Conservation (phyloP, 176 grass and related monocot species). For the Triticum timopheevii region DNA sequence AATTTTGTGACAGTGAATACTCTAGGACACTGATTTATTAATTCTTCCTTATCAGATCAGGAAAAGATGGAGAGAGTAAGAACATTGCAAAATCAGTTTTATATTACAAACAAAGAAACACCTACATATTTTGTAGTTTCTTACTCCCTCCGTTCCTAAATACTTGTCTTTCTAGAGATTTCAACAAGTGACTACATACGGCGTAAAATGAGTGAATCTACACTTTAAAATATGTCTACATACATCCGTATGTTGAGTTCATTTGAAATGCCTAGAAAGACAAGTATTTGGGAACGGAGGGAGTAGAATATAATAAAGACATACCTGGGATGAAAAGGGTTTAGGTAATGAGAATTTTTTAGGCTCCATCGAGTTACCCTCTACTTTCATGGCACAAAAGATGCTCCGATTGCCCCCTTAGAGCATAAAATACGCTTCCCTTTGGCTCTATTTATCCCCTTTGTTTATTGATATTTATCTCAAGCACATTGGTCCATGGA, state of each 20-base stretch:
- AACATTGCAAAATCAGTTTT: not conserved
- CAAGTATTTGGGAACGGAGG: too few species aligned
- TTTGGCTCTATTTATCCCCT: not conserved
- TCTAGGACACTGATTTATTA: not conserved
- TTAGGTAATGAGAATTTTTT: conserved; percentile 24
- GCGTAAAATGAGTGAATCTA: too few species aligned
- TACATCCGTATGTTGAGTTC: too few species aligned
- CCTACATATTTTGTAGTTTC: not conserved
- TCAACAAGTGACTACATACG: too few species aligned
- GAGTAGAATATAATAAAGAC: not conserved
- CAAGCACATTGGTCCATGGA: not conserved
- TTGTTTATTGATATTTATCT: not conserved
- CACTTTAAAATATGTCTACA: too few species aligned
- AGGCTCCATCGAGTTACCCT: not conserved
- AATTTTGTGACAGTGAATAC: not conserved
- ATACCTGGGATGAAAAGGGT: conserved; percentile 1
- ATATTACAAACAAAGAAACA: conserved; percentile 16
- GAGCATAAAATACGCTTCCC: conserved; percentile 9
- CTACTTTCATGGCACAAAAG: not conserved
- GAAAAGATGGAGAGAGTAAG: not conserved
- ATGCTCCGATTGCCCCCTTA: not conserved
- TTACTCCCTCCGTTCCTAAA: too few species aligned
- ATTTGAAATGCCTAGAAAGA: too few species aligned
- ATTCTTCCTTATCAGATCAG: conserved; percentile 15
- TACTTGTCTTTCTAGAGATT: too few species aligned